Conservation (phyloP, 2,329 filamentous ascomycete genomes). For the Pseudohalonectria lignicola region DNA sequence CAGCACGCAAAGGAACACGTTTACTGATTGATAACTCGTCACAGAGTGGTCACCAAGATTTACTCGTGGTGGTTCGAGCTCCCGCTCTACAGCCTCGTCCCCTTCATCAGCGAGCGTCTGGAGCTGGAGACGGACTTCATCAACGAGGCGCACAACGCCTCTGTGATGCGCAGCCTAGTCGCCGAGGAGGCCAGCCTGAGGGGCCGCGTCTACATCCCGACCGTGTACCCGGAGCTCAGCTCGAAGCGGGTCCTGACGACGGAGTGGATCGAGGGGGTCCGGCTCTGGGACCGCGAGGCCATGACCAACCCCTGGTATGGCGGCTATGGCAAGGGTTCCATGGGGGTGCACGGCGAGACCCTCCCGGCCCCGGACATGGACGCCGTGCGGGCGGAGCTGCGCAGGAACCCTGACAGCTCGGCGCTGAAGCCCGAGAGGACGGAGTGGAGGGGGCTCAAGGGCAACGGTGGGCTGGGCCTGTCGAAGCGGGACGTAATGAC, state of each 20-base stretch:
- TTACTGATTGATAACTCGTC: conserved; percentile 1
- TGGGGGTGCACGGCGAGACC: conserved; percentile 59
- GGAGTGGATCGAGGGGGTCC: conserved; percentile 94
- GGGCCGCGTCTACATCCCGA: conserved; percentile 78
- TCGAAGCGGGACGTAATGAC: conserved; percentile 82
- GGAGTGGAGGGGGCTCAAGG: conserved; percentile 62
- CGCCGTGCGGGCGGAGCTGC: conserved; percentile 30
- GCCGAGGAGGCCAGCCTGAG: conserved; percentile 64
- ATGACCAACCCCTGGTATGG: conserved; percentile 72
- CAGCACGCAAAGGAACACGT: too few species aligned
- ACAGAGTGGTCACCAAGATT: conserved; percentile 63
- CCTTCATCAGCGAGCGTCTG: conserved; percentile 86
- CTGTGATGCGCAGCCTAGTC: conserved; percentile 71
- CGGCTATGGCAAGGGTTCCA: conserved; percentile 63
- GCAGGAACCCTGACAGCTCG: conserved; percentile 35
- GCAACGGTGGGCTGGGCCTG: conserved; percentile 73
- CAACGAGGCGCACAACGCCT: conserved; percentile 82
- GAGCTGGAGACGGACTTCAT: conserved; percentile 89
- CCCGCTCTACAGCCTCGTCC: conserved; percentile 83
- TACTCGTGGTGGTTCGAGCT: conserved; percentile 87
- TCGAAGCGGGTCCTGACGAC: conserved; percentile 81
- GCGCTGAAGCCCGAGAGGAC: conserved; percentile 67
- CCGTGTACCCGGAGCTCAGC: conserved; percentile 71
- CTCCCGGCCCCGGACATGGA: conserved; percentile 41
- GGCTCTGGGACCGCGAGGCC: conserved; percentile 82